A percentile compares a stretch with the other conserved stretches of the same genome.
Evolutionary conservation across 129 eudicot genomes (phyloP).

Genomic region (Artemisia argyi): DNA sequence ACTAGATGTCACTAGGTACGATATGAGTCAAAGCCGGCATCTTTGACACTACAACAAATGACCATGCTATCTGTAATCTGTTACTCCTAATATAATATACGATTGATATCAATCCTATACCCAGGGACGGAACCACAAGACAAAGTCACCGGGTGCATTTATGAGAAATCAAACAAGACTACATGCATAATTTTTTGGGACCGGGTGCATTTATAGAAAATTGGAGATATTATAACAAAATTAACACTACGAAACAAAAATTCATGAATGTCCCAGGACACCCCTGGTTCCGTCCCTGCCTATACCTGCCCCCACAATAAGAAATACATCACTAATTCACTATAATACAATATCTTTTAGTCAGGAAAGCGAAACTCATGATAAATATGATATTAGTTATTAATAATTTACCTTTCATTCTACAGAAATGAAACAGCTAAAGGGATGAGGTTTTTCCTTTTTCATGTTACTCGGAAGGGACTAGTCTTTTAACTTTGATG

Average conservation of each 20-base stretch:
- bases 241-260: too few species aligned
- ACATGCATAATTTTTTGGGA: too few species aligned
- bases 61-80: neutral
- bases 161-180: too few species aligned
- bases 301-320: neutral
- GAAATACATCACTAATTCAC: neutral
- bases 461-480: too few species aligned
- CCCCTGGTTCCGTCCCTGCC: too few species aligned
- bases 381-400: neutral
- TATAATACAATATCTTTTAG: neutral
- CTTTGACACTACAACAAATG: neutral
- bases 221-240: too few species aligned
- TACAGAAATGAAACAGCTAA: neutral
- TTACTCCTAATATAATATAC: neutral
- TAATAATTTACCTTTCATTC: neutral
- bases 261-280: too few species aligned
- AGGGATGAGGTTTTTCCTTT: neutral
- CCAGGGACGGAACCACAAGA: too few species aligned
- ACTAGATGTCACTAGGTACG: conserved; percentile 1
- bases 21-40: neutral
- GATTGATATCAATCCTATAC: neutral
- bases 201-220: too few species aligned
- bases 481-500: too few species aligned
- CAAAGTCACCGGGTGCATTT: too few species aligned
- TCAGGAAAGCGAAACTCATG: neutral